These are phyloP conservation scores for Xenoacremonium recifei DNA, from an alignment of 2,329 filamentous ascomycete genomes.

Conservation along the genomic window DNA sequence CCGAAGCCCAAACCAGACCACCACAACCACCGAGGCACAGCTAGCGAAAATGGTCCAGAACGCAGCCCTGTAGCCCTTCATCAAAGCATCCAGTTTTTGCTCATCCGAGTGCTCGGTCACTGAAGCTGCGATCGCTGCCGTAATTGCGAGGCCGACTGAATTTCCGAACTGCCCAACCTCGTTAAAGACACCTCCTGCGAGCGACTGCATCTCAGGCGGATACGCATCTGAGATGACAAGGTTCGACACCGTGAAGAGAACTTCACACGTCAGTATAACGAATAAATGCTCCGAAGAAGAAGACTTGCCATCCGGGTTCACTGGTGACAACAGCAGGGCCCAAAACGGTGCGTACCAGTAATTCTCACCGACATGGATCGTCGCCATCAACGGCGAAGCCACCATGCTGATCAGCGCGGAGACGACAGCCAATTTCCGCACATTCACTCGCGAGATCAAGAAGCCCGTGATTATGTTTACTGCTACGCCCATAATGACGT, in stretches of 20 bases:
- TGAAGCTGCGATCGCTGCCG: conserved; percentile 45
- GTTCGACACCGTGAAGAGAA: conserved; percentile 55
- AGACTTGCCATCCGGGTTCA: conserved; percentile 39
- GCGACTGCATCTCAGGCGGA: conserved; percentile 51
- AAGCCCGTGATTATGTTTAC: conserved; percentile 43
- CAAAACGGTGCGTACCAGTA: conserved; percentile 50
- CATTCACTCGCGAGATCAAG: conserved; percentile 37
- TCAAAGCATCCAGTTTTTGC: conserved; percentile 33
- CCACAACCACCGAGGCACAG: conserved; percentile 34
- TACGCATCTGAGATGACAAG: conserved; percentile 56
- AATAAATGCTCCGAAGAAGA: not conserved
- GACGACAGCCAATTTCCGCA: conserved; percentile 37
- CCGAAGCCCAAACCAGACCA: conserved; percentile 38
- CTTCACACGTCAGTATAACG: conserved; percentile 20
- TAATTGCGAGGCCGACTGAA: conserved; percentile 49
- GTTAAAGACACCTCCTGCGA: conserved; percentile 61
- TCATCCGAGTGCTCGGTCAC: conserved; percentile 39
- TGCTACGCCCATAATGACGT: conserved; percentile 41
- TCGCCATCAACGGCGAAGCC: conserved; percentile 54
- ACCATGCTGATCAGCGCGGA: conserved; percentile 43
- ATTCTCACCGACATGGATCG: conserved; percentile 42
- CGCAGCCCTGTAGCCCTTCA: conserved; percentile 50
- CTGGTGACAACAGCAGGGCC: conserved; percentile 43
- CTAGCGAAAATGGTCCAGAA: conserved; percentile 53
- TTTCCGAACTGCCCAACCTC: conserved; percentile 57